Percentiles rank a stretch among this genome's conserved stretches.
Evolutionary conservation across 805 yeast species (phyloP).

Genomic region (Clavispora fructus): DNA sequence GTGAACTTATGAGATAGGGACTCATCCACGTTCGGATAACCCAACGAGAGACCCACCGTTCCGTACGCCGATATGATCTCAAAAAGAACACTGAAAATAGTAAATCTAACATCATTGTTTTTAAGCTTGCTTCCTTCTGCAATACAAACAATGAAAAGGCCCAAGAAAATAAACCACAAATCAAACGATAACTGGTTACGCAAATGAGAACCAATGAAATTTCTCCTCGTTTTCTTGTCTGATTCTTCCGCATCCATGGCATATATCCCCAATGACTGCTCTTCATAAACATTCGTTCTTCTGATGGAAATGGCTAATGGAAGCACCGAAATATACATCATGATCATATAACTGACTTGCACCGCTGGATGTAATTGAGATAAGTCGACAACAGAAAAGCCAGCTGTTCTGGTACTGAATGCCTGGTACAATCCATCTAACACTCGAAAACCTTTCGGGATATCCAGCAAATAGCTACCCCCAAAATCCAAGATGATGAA

Average conservation of each 20-base stretch:
- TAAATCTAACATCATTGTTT: constrained; percentile 41
- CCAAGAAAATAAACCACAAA: constrained; percentile 87
- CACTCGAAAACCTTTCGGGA: constrained; percentile 64
- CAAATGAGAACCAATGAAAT: constrained; percentile 81
- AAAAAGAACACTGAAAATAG: constrained; percentile 69
- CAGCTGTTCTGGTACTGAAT: constrained; percentile 90
- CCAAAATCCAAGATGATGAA: constrained; percentile 75
- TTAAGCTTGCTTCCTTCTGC: constrained; percentile 69
- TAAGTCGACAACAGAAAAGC: constrained; percentile 70
- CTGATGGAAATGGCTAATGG: constrained; percentile 96
- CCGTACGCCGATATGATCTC: constrained; percentile 95
- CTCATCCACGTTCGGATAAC: constrained; percentile 62
- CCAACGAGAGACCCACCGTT: constrained; percentile 89
- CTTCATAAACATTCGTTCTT: constrained; percentile 96
- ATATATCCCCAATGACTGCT: constrained; percentile 92
- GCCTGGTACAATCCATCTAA: constrained; percentile 88
- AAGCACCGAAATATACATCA: constrained; percentile 97
- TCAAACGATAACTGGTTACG: constrained; percentile 90
- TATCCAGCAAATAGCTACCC: constrained; percentile 38
- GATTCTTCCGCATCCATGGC: constrained; percentile 27
- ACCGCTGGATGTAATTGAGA: constrained; percentile 79
- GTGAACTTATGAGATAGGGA: constrained; percentile 74
- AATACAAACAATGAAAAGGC: constrained; percentile 79
- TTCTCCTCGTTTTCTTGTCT: constrained; percentile 40
- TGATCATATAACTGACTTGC: constrained; percentile 86